Percentiles rank a stretch among this genome's conserved stretches.
phyloP scores from a whole-genome alignment of 1,284 basidiomycete genomes.

The Fomitopsis schrenkii region DNA sequence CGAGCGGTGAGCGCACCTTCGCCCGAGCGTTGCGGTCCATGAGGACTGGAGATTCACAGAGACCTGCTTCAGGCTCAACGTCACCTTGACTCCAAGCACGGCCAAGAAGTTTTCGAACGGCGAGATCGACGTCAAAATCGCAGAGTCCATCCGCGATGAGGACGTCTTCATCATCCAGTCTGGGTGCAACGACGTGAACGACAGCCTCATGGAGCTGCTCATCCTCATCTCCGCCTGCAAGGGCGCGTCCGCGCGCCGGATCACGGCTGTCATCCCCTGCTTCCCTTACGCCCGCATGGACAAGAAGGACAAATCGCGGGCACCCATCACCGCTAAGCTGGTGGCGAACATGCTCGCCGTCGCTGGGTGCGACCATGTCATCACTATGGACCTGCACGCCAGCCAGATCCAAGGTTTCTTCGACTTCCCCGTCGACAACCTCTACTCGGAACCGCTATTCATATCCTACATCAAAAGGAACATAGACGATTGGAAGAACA shows the following conservation, averaged over 20 bases:
- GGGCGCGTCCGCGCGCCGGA: conserved; percentile 92
- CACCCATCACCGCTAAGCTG: conserved; percentile 97
- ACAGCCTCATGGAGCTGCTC: conserved; percentile 89
- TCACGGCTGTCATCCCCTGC: conserved; percentile 98
- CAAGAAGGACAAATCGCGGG: conserved; percentile 96
- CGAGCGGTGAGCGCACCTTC: conserved; percentile 81
- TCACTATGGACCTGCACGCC: conserved; percentile 98
- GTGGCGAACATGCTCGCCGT: conserved; percentile 97
- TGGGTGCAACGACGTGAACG: conserved; percentile 74
- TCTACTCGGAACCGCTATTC: conserved; percentile 89
- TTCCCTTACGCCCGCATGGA: conserved; percentile 97
- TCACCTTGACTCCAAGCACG: conserved; percentile 85
- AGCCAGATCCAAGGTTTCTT: conserved; percentile 99
- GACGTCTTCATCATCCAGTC: conserved; percentile 97
- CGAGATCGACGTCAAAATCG: conserved; percentile 90
- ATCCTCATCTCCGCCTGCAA: conserved; percentile 94
- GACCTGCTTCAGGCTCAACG: conserved; percentile 71
- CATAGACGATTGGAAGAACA: conserved; percentile 84
- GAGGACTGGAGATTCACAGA: conserved; percentile 32
- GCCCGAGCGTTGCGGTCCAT: conserved; percentile 31
- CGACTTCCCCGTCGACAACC: conserved; percentile 97
- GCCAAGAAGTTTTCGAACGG: conserved; percentile 97
- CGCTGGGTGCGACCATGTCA: conserved; percentile 97
- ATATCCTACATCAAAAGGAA: conserved; percentile 86
- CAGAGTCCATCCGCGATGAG: conserved; percentile 95